Evolutionary conservation across 2,329 filamentous ascomycete species (phyloP), one percentile per base, ranked within the genome.

Genomic region (Plectosphaerella plurivora): DNA sequence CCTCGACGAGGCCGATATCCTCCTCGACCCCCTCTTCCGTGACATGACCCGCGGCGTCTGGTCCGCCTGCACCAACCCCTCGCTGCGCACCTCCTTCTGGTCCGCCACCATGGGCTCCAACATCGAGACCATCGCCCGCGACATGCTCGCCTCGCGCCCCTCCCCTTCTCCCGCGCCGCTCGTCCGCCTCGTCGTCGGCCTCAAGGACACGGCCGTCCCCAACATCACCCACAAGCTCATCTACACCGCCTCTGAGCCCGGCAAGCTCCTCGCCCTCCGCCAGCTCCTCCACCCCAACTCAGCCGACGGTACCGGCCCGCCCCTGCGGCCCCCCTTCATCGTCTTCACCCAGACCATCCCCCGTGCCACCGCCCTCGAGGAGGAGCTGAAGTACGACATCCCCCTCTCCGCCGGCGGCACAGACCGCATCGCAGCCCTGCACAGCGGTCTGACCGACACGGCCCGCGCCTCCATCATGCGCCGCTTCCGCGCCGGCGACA

Each of bases 331-430:
- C 0, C 94, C 94, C 0, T 96, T 97, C 71, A 79, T 99, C 6
- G 87, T 99, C 55, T 99, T 99, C 69, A 94, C 93, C 0, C 94
- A 99, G 72, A 97, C 93, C 1, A 96, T 99, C 53, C 87, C 92
- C 50, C 85, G 94, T 60, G 94, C 94, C 1, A 83, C 88, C 33
- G 91, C 94, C 5, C 79, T 99, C 2, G 86, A 96, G 66, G 86
- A 89, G 35, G 94, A 99, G 68, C 81, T 99, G 28, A 86, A 90
- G 56, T 99, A 96, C 72, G 94, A 99, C 65, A 96, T 99, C 45
- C 91, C 94, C 0, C 78, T 88, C 0, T 87, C 91, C 68, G 93
- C 92, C 6, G 92, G 92, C 42, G 92, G 92, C 15, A 85, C 88
- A 2, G 81, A 86, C 1, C 84, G 94, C 41, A 89, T 97, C 53